Evolutionary conservation across 1,284 basidiomycete genomes (phyloP).

Genomic region (Rhodotorula sp.): DNA sequence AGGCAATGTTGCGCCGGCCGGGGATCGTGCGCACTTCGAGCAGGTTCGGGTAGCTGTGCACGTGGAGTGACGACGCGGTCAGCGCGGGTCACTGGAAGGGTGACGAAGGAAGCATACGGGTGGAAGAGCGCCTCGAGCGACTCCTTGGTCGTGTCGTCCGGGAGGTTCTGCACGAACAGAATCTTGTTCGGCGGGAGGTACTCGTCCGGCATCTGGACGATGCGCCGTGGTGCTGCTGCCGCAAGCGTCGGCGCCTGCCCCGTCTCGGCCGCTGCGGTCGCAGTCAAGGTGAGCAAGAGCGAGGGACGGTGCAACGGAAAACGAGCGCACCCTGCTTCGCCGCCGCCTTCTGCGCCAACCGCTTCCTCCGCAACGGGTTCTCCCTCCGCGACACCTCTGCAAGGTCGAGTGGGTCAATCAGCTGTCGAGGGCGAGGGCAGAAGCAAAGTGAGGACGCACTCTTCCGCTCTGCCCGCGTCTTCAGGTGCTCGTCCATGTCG

Average conservation of each 20-base stretch:
- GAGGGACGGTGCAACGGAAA: not conserved
- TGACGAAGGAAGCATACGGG: no score
- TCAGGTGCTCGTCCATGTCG: slow-evolving; percentile 73
- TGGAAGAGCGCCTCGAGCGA: slow-evolving; percentile 84
- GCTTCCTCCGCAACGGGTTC: slow-evolving; percentile 83
- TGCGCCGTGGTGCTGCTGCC: slow-evolving; percentile 30
- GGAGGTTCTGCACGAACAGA: slow-evolving; percentile 94
- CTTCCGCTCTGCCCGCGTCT: slow-evolving; percentile 72
- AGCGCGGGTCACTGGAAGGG: no score
- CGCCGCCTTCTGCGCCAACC: slow-evolving; percentile 73
- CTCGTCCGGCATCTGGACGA: slow-evolving; percentile 97
- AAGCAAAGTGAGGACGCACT: slow-evolving; percentile 57
- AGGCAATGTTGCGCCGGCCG: slow-evolving; percentile 91
- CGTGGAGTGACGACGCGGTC: not conserved
- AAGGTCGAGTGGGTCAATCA: not conserved
- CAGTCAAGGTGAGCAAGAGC: not conserved
- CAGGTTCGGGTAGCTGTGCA: slow-evolving; percentile 78
- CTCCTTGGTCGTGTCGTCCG: slow-evolving; percentile 81
- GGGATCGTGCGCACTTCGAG: slow-evolving; percentile 95
- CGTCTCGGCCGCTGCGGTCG: slow-evolving; percentile 64
- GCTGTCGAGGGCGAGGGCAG: not conserved
- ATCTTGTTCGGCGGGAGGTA: slow-evolving; percentile 99
- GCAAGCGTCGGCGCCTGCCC: slow-evolving; percentile 50
- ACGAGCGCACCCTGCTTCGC: slow-evolving; percentile 49
- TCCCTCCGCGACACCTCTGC: slow-evolving; percentile 75